These are phyloP conservation scores for Sesbania bispinosa DNA, from an alignment of 306 rosid genomes.

Conservation along the genomic window DNA sequence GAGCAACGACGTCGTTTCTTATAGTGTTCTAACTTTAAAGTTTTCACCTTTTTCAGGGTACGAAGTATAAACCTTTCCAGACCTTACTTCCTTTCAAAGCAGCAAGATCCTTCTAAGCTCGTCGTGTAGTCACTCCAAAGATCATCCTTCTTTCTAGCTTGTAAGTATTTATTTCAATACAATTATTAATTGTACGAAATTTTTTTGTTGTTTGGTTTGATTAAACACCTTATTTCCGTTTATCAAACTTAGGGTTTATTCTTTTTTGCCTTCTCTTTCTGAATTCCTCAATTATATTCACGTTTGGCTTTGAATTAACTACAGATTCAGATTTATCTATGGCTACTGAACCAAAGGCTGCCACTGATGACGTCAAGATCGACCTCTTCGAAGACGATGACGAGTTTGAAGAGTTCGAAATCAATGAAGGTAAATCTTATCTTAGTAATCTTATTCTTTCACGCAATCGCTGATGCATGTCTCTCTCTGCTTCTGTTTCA, in stretches of 20 bases:
- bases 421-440: conserved; percentile 60
- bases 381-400: conserved; percentile 90
- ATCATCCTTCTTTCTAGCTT: not conserved
- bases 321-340: conserved; percentile 34
- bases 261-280: not conserved
- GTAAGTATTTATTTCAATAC: not conserved
- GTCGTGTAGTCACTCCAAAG: not conserved
- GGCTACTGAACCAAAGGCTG: conserved; percentile 69
- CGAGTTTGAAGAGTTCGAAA: conserved; percentile 84
- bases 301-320: not conserved
- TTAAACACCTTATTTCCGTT: not conserved
- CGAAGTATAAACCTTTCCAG: not conserved
- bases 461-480: not conserved
- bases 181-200: not conserved
- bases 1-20: not conserved
- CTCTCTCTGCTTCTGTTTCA: not conserved
- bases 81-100: not conserved
- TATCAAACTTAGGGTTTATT: conserved; percentile 16
- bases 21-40: not conserved
- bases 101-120: not conserved
- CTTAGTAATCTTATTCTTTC: not conserved
- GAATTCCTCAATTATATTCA: not conserved
- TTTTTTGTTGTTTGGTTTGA: not conserved
- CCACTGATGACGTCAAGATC: conserved; percentile 68
- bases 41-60: not conserved